phyloP scores from a whole-genome alignment of 768 basidiomycete species.

The Panaeolus papilionaceus region DNA sequence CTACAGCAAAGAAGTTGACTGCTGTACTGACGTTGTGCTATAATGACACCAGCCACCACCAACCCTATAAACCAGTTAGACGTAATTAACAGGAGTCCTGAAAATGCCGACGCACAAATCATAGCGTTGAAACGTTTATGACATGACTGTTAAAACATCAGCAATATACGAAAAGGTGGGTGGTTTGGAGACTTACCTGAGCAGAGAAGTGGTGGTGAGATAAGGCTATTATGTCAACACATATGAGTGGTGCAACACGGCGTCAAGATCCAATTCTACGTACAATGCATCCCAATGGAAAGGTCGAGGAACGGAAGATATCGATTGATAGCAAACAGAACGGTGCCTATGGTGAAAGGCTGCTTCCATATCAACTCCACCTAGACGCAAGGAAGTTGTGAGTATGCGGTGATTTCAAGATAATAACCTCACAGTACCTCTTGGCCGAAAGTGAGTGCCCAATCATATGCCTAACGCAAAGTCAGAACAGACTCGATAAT shows the following conservation, averaged over 20 bases:
- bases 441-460: not conserved
- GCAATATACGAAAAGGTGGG: not conserved
- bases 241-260: not conserved
- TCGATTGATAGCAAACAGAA: constrained; percentile 14
- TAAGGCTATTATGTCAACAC: not conserved
- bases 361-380: constrained; percentile 15
- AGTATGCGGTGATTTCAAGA: not conserved
- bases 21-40: not conserved
- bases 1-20: not conserved
- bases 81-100: not conserved
- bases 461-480: not conserved
- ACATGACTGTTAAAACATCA: not conserved
- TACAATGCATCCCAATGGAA: not conserved
- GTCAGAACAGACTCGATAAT: not conserved
- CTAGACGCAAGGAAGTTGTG: not conserved
- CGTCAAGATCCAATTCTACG: not conserved
- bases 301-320: constrained; percentile 15
- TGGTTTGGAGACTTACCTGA: not conserved
- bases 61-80: not conserved
- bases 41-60: not conserved
- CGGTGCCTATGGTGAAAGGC: constrained; percentile 5
- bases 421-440: not conserved
- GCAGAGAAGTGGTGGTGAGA: not conserved
- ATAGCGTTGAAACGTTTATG: not conserved
- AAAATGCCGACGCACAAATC: not conserved